Base-by-base conservation (phyloP, 306 rosid species). In the Quercus engelmannii region DNA sequence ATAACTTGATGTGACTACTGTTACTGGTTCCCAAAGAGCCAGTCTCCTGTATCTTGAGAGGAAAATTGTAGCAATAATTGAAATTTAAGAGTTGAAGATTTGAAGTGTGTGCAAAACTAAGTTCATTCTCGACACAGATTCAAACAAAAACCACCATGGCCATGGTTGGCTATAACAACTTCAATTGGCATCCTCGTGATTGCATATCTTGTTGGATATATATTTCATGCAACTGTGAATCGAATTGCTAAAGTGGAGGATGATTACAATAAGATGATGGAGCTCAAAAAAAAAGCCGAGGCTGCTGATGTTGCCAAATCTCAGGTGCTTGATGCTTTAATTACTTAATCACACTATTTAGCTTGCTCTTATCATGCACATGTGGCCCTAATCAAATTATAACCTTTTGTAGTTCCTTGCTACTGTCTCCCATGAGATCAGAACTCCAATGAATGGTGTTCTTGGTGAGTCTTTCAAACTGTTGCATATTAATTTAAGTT, bases 361-460 rank as follows among this genome's bases (percentile, higher is more conserved):
- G 68, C 76, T 78, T 83, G 71, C 55, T 51, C 23, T 55, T 76
- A 15, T 58, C 35, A 71, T 52, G 51, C 43, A 55, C 33, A 55
- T 61, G 74, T 76, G 64, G 74, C 51, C 76, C 74, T 85, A 73
- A 83, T 83, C 71, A n/a, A 71, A 71, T 77, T 30, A 73, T 12
- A 76, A 62, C 74, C 76, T 52, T 75, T 19, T 89, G 89, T 85
- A 95, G 99, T 95, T 95, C 82, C 97, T 95, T 65, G 99, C 99
- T 38, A 95, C 99, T 15, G 99, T 95, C 76, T 95, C 99, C 73
- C 98, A 95, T 64, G 99, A 95, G 88, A 95, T 95, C 88, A 87
- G 99, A 83, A 93, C 99, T 31, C 99, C 99, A 59, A 95, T 95
- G 99, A 95, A 93, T 63, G 99, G 99, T 74, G 98, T 95, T 82